Evolutionary conservation across 129 eudicot genomes (phyloP).

Genomic region (Chrysanthemum seticuspe): DNA sequence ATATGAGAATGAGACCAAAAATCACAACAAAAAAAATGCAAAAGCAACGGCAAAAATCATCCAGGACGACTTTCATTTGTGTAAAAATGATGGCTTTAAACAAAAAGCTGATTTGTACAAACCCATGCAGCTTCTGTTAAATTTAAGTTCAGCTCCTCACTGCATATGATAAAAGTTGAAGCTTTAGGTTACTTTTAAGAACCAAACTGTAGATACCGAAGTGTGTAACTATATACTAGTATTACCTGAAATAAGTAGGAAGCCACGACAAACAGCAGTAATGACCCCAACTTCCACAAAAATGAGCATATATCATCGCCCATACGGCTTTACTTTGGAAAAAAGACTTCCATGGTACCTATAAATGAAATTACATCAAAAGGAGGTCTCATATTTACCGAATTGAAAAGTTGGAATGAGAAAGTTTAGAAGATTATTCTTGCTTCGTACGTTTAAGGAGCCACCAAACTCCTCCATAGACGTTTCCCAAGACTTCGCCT

Average conservation of each 20-base stretch:
- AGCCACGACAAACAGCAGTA: constrained; percentile 97
- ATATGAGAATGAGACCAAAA: constrained; percentile 7
- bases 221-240: constrained; percentile 2
- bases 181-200: constrained; percentile 11
- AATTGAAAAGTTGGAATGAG: neutral
- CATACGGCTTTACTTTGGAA: constrained; percentile 84
- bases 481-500: constrained; percentile 46
- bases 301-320: constrained; percentile 99
- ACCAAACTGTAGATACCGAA: neutral
- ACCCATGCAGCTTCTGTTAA: constrained; percentile 98
- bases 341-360: constrained; percentile 95
- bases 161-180: constrained; percentile 40
- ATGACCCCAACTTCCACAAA: constrained; percentile 99
- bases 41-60: neutral
- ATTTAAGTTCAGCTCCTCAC: constrained; percentile 86
- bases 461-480: constrained; percentile 70
- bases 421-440: neutral
- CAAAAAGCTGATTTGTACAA: constrained; percentile 23
- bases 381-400: neutral
- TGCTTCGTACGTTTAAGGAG: constrained; percentile 49
- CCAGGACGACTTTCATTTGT: constrained; percentile 5
- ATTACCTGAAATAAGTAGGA: constrained; percentile 94
- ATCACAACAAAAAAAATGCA: neutral
- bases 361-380: constrained; percentile 14
- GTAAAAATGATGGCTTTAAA: neutral